A percentile compares a stretch with the other conserved stretches of the same genome.
Evolutionary conservation across 1,139 yeast genomes (phyloP).

Genomic region (Pichia sp.): DNA sequence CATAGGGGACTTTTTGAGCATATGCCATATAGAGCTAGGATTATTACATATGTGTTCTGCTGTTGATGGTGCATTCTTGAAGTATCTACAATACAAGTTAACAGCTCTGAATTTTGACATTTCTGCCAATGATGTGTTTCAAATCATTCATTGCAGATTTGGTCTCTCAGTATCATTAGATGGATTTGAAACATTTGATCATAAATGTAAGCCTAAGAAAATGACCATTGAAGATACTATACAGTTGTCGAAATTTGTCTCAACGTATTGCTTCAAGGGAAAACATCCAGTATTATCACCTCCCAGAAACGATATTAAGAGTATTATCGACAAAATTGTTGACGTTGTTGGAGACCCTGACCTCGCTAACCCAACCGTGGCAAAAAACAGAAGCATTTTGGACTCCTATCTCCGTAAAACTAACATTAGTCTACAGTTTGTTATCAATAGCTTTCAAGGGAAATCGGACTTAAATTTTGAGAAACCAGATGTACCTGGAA

Average conservation of each 20-base stretch:
- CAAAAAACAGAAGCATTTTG: conserved; percentile 42
- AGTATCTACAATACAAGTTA: conserved; percentile 53
- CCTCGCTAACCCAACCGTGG: conserved; percentile 33
- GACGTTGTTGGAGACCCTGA: conserved; percentile 72
- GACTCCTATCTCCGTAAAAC: conserved; percentile 51
- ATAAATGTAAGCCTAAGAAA: conserved; percentile 46
- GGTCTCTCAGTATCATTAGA: conserved; percentile 62
- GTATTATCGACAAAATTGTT: conserved; percentile 64
- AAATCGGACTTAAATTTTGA: conserved; percentile 39
- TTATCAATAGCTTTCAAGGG: conserved; percentile 60
- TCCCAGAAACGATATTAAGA: conserved; percentile 67
- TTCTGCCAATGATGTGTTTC: conserved; percentile 61
- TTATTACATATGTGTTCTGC: conserved; percentile 62
- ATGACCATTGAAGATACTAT: conserved; percentile 50
- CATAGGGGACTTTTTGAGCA: conserved; percentile 46
- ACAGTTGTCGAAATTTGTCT: conserved; percentile 54
- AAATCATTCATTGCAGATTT: conserved; percentile 72
- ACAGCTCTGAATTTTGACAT: conserved; percentile 41
- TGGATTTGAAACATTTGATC: conserved; percentile 60
- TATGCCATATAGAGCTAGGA: conserved; percentile 74
- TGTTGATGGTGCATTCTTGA: conserved; percentile 58
- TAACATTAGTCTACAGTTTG: conserved; percentile 42
- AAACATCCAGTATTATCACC: conserved; percentile 55
- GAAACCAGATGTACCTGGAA: conserved; percentile 34
- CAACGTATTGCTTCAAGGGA: conserved; percentile 54